Conservation (phyloP, 139 green algal genomes). For the Desmodesmus armatus region DNA sequence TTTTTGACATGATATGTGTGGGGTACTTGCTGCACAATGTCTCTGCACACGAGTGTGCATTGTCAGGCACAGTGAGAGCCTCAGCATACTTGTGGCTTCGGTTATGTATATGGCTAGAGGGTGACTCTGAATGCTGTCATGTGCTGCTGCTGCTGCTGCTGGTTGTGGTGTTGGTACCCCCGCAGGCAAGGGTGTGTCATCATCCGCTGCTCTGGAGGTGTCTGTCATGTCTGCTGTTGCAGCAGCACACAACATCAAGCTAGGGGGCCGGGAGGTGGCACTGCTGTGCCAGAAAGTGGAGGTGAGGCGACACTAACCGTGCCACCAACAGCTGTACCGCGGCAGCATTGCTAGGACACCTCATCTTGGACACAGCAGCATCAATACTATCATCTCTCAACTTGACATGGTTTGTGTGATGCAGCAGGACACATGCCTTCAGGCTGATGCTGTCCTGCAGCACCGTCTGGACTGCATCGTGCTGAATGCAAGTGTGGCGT, state of each 20-base stretch:
- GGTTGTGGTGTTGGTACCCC: not conserved
- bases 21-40: not conserved
- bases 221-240: conserved; percentile 82
- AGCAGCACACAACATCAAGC: conserved; percentile 59
- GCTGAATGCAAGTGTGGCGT: not conserved
- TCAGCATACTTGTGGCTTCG: conserved; percentile 79
- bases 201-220: conserved; percentile 94
- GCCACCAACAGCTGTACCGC: not conserved
- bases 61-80: conserved; percentile 46
- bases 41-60: not conserved
- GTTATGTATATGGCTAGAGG: not conserved
- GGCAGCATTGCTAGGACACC: not conserved
- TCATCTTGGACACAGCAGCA: not conserved
- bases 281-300: conserved; percentile 75
- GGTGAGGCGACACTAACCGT: not conserved
- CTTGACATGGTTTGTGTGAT: not conserved
- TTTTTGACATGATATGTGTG: not conserved
- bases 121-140: not conserved
- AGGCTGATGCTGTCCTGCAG: not conserved
- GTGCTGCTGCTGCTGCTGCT: not conserved
- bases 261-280: conserved; percentile 66
- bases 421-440: not conserved
- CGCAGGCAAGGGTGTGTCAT: conserved; percentile 90
- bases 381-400: not conserved
- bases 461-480: not conserved